Evolutionary conservation across 805 yeast genomes (phyloP), one percentile per base, ranked within the genome.

Genomic region (Kluyveromyces dobzhanskii): DNA sequence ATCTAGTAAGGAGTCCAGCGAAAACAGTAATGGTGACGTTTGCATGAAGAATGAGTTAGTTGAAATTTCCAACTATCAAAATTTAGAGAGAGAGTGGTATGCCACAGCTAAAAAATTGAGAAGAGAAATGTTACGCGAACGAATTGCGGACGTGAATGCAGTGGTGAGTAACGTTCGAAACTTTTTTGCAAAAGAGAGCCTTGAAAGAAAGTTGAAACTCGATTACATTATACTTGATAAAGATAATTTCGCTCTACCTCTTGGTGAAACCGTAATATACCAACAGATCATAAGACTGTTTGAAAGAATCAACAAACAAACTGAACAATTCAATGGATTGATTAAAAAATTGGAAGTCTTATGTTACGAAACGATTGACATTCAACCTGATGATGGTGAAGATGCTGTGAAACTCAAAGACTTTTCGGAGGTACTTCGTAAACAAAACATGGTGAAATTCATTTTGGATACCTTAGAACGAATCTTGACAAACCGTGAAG

Each of bases 381-480:
- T 46, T 19, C 50, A 51, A 11, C 53, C 50, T 33, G 42, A 44
- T 10, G 49, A 49, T n/a, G 45, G 41, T 3, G 40, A 44, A 26
- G 54, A 54, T 28, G 76, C 78, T 3, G 57, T 51, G 11, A 76
- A 79, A 37, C 86, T 88, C 11, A 82, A 76, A 37, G 97, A 87
- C 51, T 92, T 87, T 57, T 78, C 75, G 10, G 71, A 71, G 3
- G 78, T 94, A 0, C 64, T 90, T 35, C 75, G 76, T 30, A 79
- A 74, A 34, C 97, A 90, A 57, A 94, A 82, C 41, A 68, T 72
- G 42, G 80, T 80, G 0, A 74, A 76, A 29, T 68, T 74, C 0
- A 70, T 75, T 41, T 62, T 84, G 42, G 76, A 74, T 37, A 71
- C 74, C 14, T 43, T 83, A 6, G 75, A 76, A 39, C 59, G 65